These are phyloP conservation scores for Linderina pennispora DNA, from an alignment of 192 early-diverging fungal species.

Conservation along the genomic window DNA sequence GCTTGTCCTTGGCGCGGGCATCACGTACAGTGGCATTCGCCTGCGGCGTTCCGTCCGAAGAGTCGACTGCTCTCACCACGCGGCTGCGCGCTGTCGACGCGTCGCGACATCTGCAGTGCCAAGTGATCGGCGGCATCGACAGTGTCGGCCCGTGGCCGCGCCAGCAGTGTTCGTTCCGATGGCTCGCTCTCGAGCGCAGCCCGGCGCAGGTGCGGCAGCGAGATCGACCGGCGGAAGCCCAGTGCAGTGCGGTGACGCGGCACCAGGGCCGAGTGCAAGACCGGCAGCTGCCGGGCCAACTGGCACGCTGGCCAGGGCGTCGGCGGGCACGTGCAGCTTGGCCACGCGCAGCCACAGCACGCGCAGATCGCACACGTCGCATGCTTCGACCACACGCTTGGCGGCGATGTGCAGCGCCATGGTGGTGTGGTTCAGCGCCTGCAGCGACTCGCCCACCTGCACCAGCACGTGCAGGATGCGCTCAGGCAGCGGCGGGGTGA, in stretches of 20 bases:
- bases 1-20: slow-evolving; percentile 45
- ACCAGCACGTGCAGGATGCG: slow-evolving; percentile 17
- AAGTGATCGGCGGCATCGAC: slow-evolving; percentile 23
- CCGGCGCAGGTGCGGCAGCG: slow-evolving; percentile 37
- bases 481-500: background rate
- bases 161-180: background rate
- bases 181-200: background rate
- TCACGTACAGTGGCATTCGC: slow-evolving; percentile 14
- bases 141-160: slow-evolving; percentile 38
- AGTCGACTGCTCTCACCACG: no score
- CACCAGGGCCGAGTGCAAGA: background rate
- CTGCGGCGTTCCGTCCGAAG: no score
- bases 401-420: slow-evolving; percentile 43
- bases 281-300: slow-evolving; percentile 13
- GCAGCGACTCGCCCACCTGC: slow-evolving; percentile 23
- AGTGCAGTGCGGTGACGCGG: slow-evolving; percentile 4
- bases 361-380: slow-evolving; percentile 45
- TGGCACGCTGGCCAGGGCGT: slow-evolving; percentile 33
- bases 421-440: slow-evolving; percentile 41
- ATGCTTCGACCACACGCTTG: slow-evolving; percentile 46
- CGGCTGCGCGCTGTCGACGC: slow-evolving; percentile 7
- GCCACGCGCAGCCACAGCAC: slow-evolving; percentile 45
- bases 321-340: slow-evolving; percentile 23
- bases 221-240: slow-evolving; percentile 36
- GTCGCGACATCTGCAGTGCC: slow-evolving; percentile 34